A percentile compares a stretch with the other conserved stretches of the same genome.
These are phyloP conservation scores for Pogostemon cablin DNA, from an alignment of 257 asterid genomes.

Conservation along the genomic window DNA sequence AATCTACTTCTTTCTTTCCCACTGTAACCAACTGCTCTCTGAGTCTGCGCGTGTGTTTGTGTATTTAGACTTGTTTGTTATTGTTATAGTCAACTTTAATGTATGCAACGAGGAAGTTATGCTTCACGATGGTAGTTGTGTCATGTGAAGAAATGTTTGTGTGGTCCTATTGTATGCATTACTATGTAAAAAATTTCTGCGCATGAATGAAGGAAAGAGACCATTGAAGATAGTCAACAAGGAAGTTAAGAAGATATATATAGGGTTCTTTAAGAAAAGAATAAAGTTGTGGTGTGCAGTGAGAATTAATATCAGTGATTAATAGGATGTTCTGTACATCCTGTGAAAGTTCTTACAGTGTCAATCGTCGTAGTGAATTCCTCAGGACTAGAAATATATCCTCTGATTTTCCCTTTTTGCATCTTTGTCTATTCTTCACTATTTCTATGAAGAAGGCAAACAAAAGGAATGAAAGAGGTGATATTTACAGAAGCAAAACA, in stretches of 20 bases:
- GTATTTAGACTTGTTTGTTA: constrained; percentile 11
- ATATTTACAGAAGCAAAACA: no score
- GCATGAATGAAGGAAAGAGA: not conserved
- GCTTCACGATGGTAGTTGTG: not conserved
- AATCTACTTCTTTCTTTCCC: not conserved
- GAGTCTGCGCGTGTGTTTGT: not conserved
- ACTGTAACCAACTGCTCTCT: not conserved
- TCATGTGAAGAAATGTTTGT: not conserved
- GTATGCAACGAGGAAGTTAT: not conserved
- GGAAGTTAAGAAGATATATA: no score
- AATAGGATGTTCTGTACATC: no score
- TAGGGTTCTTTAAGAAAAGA: not conserved
- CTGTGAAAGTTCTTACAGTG: no score
- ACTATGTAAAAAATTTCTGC: not conserved
- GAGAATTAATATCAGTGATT: no score
- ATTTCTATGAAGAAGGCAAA: no score
- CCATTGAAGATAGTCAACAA: not conserved
- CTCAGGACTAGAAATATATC: no score
- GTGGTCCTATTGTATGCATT: constrained; percentile 21
- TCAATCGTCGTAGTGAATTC: no score
- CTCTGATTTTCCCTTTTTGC: no score
- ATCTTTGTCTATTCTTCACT: no score
- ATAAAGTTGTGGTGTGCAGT: not conserved
- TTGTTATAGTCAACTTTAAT: not conserved
- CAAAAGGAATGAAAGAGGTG: no score